Conservation (phyloP, 2,329 filamentous ascomycete genomes). For the Hortaea werneckii region DNA sequence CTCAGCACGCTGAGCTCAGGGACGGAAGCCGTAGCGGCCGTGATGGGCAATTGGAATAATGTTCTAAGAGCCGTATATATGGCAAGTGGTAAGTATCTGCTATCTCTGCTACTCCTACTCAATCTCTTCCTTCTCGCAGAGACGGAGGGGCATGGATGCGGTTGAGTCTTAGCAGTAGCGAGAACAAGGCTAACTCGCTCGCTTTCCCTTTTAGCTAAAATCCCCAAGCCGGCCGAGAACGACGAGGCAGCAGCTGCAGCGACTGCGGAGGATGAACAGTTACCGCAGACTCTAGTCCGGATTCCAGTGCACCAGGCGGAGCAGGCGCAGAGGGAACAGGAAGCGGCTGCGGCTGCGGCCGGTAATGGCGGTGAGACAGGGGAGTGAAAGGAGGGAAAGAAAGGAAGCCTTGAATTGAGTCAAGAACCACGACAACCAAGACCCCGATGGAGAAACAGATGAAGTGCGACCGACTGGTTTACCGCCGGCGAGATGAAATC, state of each 20-base stretch:
- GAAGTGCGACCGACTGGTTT: too few species aligned
- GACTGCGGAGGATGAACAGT: slow-evolving; percentile 27
- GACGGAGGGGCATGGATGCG: not conserved
- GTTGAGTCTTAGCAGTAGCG: too few species aligned
- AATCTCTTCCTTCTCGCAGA: too few species aligned
- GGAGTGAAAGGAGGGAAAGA: not conserved
- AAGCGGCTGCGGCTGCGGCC: slow-evolving; percentile 14
- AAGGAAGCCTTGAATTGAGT: too few species aligned
- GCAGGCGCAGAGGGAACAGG: slow-evolving; percentile 13
- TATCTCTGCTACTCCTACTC: too few species aligned
- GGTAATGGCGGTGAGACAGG: not conserved
- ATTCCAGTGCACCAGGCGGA: slow-evolving; percentile 65
- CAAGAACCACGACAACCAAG: too few species aligned
- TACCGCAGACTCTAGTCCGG: slow-evolving; percentile 74
- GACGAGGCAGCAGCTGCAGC: slow-evolving; percentile 34
- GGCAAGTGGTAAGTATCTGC: slow-evolving; percentile 58
- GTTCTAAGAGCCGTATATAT: slow-evolving; percentile 76
- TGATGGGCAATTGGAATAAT: slow-evolving; percentile 80
- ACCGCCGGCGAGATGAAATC: too few species aligned
- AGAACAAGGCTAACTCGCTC: not conserved
- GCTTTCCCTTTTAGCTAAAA: slow-evolving; percentile 46
- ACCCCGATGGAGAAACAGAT: too few species aligned
- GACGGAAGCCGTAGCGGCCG: slow-evolving; percentile 77
- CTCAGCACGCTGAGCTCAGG: slow-evolving; percentile 67
- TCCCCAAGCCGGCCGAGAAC: slow-evolving; percentile 49